Evolutionary conservation across 441 rosid genomes (phyloP), one percentile per base, ranked within the genome.

Genomic region (Pelargonium fulgidum): DNA sequence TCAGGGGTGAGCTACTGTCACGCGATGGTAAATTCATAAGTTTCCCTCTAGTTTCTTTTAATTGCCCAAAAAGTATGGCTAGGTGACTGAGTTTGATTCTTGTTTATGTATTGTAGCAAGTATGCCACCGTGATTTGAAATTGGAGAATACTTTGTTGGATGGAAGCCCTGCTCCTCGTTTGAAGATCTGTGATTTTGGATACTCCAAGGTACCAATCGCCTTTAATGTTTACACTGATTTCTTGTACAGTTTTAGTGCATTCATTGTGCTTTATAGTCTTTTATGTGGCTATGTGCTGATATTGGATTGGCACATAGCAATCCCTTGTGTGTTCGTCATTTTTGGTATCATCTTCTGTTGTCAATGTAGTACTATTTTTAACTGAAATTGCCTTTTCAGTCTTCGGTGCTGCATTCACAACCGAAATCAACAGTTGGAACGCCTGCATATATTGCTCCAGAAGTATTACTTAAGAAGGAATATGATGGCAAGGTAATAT

Each of bases 401-500:
- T 92, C 98, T 4, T 94, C 98, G 0, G 89, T 94, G 77, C 86
- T 94, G 29, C 98, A 94, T 75, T 92, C 99, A 0, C 97, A 90
- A 75, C 99, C 99, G 13, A 94, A 92, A 80, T 92, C 99, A 50
- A 90, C 99, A 1, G 98, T 94, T 61, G 99, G 99, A 72, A 94
- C 99, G 48, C 98, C 99, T 64, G 99, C 99, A 48, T 94, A 94
- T 67, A 94, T 92, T 4, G 99, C 99, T 75, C 99, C 99, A 4
- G 99, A 95, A 82, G 96, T 92, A 62, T 80, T 94, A 68, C 92
- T 88, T 16, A 90, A 88, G 85, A 92, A 88, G 84, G 99, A 92
- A 83, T 95, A 95, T 44, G 98, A 95, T 72, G 99, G 98, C 73
- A 90, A 95, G 99, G 99, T 92, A 81, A 64, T 73, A 26, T 67